Base-by-base conservation (phyloP, 2,329 filamentous ascomycete genomes). In the Sarocladium strictum region DNA sequence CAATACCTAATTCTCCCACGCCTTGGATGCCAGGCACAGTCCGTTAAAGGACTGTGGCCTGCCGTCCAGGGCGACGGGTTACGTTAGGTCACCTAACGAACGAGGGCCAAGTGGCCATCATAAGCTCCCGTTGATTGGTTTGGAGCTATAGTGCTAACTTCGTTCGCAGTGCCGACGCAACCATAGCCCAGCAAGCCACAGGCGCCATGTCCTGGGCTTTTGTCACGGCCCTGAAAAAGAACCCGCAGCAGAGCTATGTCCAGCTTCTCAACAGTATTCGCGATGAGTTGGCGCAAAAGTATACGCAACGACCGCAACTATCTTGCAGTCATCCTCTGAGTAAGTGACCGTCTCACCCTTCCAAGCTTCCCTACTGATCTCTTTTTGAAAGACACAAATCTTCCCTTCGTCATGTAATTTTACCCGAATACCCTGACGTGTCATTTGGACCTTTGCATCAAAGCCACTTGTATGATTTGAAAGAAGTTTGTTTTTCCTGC, bases 171-270 rank as follows among this genome's bases (percentile, higher is more conserved):
- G 89, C 90, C 71, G 94, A 99, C 69, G 92, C 93, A n/a, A 89
- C 85, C 19, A 97, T 97, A 63, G 84, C 81, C 33, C 87, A 91
- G 53, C 83, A 97, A 72, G 93, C 94, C 26, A 97, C 94, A 0
- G 94, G 94, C 53, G 94, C 94, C 66, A 97, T 99, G 94, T 96
- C 91, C 1, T 97, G 89, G 85, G 94, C 94, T 10, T 99, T 99
- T 69, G 92, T 99, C 68, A 87, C 79, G 4, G 87, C 92, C 41
- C 81, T 99, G 61, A 93, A 90, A 76, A 96, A 96, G 80, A 96
- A 97, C 69, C 92, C 93, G 0, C 91, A 97, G 67, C 94, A 99
- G 76, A 97, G 91, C 75, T 99, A 99, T 66, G 92, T 99, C 53
- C 88, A 97, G 75, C 76, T 99, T 58, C 81, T 99, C 63, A 97